phyloP scores from a whole-genome alignment of 345 rosid genomes.

The Lepidium didymum region DNA sequence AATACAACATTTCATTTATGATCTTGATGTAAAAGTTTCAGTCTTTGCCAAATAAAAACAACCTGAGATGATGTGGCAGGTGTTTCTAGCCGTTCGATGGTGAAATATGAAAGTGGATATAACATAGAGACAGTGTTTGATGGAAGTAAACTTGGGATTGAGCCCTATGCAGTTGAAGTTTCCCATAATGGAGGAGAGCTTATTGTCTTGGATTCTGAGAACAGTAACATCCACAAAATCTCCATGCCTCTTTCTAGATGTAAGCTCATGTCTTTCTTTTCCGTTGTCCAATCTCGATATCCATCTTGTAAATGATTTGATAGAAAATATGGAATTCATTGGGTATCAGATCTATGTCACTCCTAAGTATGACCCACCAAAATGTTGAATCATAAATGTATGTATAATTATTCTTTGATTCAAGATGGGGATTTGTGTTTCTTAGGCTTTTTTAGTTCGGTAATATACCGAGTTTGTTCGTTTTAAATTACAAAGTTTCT shows the following conservation, averaged over 20 bases:
- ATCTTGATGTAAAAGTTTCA: not conserved
- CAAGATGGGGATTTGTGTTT: constrained; percentile 20
- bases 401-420: constrained; percentile 33
- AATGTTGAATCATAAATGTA: not conserved
- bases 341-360: not conserved
- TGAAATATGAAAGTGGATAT: constrained; percentile 93
- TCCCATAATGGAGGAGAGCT: constrained; percentile 69
- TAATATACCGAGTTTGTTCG: constrained; percentile 33
- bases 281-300: not conserved
- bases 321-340: not conserved
- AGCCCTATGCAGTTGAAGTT: constrained; percentile 66
- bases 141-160: constrained; percentile 91
- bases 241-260: constrained; percentile 76
- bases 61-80: constrained; percentile 30
- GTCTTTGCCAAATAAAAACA: not conserved
- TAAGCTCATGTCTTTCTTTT: constrained; percentile 33
- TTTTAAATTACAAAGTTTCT: constrained; percentile 23
- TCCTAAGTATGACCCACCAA: constrained; percentile 18
- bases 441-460: constrained; percentile 7
- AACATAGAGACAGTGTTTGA: constrained; percentile 95
- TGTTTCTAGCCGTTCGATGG: constrained; percentile 74
- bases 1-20: not conserved
- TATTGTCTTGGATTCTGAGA: constrained; percentile 76
- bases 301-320: not conserved
- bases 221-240: constrained; percentile 81